Evolutionary conservation across 306 rosid species (phyloP).

Genomic region (Adenanthera pavonina): DNA sequence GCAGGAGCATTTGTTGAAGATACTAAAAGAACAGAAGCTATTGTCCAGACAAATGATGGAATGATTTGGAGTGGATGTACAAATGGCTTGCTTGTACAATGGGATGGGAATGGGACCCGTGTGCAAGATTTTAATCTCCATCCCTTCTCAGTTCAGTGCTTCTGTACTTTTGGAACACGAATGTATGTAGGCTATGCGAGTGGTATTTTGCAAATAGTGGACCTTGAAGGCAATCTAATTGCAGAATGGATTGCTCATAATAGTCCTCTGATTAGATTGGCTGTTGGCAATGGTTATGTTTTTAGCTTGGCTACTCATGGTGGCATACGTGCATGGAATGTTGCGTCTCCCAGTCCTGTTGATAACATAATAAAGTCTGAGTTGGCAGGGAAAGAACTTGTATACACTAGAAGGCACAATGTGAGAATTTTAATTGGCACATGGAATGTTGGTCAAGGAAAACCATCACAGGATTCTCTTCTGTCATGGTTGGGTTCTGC

Average conservation of each 20-base stretch:
- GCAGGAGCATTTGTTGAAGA: slow-evolving; percentile 95
- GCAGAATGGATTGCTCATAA: slow-evolving; percentile 96
- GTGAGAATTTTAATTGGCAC: slow-evolving; percentile 87
- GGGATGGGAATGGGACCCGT: slow-evolving; percentile 91
- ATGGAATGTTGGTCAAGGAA: slow-evolving; percentile 99
- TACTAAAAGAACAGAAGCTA: slow-evolving; percentile 80
- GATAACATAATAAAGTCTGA: slow-evolving; percentile 75
- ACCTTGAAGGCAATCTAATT: slow-evolving; percentile 83
- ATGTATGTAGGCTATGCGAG: slow-evolving; percentile 87
- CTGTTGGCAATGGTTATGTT: slow-evolving; percentile 65
- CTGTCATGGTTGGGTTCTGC: slow-evolving; percentile 91
- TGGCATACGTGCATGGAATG: slow-evolving; percentile 93
- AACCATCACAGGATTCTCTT: slow-evolving; percentile 84
- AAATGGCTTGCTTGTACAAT: slow-evolving; percentile 87
- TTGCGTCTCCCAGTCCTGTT: slow-evolving; percentile 82
- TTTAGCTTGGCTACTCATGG: slow-evolving; percentile 97
- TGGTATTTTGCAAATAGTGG: slow-evolving; percentile 83
- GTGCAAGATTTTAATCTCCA: slow-evolving; percentile 80
- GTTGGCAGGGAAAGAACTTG: slow-evolving; percentile 70
- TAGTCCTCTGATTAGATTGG: slow-evolving; percentile 84
- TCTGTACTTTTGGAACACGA: slow-evolving; percentile 77
- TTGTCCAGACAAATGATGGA: slow-evolving; percentile 76
- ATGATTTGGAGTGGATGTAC: slow-evolving; percentile 97
- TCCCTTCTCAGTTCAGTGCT: slow-evolving; percentile 80
- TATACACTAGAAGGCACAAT: slow-evolving; percentile 69